phyloP scores from a whole-genome alignment of 495 filamentous ascomycete species.

The Xylaria bambusicola region DNA sequence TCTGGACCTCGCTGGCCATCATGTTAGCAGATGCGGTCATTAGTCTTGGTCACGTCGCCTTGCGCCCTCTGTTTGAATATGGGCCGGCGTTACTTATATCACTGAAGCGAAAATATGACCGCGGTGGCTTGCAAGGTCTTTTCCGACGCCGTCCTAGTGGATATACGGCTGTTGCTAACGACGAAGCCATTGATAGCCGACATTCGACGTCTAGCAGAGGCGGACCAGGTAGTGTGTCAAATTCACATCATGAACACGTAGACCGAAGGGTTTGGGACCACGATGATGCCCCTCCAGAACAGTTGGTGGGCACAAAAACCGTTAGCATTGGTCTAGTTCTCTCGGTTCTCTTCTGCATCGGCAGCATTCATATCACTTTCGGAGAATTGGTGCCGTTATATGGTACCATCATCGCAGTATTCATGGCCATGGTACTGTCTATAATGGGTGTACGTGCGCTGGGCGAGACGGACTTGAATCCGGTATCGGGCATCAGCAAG shows the following conservation, averaged over 20 bases:
- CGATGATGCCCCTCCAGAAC: constrained; percentile 78
- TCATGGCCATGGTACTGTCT: constrained; percentile 84
- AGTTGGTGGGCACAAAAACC: constrained; percentile 73
- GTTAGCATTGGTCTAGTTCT: constrained; percentile 73
- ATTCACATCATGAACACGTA: neutral
- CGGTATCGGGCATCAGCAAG: constrained; percentile 95
- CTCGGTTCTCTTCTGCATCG: constrained; percentile 77
- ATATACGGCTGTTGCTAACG: constrained; percentile 21
- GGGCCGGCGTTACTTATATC: constrained; percentile 18
- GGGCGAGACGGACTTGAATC: constrained; percentile 95
- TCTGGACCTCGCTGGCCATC: constrained; percentile 92
- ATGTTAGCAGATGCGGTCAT: constrained; percentile 94
- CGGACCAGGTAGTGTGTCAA: constrained; percentile 10
- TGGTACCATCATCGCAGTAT: constrained; percentile 79
- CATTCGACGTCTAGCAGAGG: constrained; percentile 16
- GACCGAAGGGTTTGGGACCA: constrained; percentile 41
- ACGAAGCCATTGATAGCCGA: constrained; percentile 25
- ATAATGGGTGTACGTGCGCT: constrained; percentile 95
- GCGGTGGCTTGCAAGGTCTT: constrained; percentile 21
- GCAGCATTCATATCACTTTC: constrained; percentile 79
- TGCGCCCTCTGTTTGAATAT: constrained; percentile 53
- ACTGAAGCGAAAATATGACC: constrained; percentile 22
- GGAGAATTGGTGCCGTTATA: constrained; percentile 64
- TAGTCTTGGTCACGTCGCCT: constrained; percentile 78
- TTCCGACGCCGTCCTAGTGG: constrained; percentile 19